Evolutionary conservation across 805 yeast species (phyloP).

Genomic region (Wickerhamomyces silvicola): DNA sequence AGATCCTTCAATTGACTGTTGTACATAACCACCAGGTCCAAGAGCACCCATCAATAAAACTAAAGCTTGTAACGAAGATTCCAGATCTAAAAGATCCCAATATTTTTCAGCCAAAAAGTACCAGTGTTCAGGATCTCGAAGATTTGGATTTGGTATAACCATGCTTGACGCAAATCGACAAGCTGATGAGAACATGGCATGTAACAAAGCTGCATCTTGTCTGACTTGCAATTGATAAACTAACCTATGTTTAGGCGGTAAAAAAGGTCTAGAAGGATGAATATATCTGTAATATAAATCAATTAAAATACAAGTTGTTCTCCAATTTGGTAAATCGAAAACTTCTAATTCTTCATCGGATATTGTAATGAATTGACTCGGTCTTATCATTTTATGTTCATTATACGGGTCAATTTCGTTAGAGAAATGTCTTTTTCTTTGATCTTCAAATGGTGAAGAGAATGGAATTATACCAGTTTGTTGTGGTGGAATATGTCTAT

Average conservation of each 20-base stretch:
- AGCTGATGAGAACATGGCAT: slow-evolving; percentile 31
- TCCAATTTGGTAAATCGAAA: slow-evolving; percentile 33
- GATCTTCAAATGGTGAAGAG: slow-evolving; percentile 1
- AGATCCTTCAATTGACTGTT: slow-evolving; percentile 23
- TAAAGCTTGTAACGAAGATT: slow-evolving; percentile 22
- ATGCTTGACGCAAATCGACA: slow-evolving; percentile 26
- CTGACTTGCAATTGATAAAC: slow-evolving; percentile 25
- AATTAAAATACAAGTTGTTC: slow-evolving; percentile 26
- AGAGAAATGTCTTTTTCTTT: slow-evolving; percentile 5
- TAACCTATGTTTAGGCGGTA: slow-evolving; percentile 30
- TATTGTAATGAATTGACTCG: slow-evolving; percentile 13
- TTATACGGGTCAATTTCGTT: slow-evolving; percentile 3
- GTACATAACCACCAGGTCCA: slow-evolving; percentile 24
- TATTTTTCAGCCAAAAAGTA: slow-evolving; percentile 26
- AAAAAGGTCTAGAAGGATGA: slow-evolving; percentile 30
- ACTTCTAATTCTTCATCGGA: slow-evolving; percentile 24
- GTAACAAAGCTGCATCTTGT: slow-evolving; percentile 25
- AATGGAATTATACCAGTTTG: too few species aligned
- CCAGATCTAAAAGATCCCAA: slow-evolving; percentile 25
- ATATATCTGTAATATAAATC: slow-evolving; percentile 36
- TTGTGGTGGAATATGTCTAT: too few species aligned
- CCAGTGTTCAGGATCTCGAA: slow-evolving; percentile 33
- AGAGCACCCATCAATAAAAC: slow-evolving; percentile 25
- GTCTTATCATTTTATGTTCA: slow-evolving; percentile 7
- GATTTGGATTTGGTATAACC: slow-evolving; percentile 19